phyloP scores from a whole-genome alignment of 495 filamentous ascomycete genomes.

The Penicillium verhagenii region DNA sequence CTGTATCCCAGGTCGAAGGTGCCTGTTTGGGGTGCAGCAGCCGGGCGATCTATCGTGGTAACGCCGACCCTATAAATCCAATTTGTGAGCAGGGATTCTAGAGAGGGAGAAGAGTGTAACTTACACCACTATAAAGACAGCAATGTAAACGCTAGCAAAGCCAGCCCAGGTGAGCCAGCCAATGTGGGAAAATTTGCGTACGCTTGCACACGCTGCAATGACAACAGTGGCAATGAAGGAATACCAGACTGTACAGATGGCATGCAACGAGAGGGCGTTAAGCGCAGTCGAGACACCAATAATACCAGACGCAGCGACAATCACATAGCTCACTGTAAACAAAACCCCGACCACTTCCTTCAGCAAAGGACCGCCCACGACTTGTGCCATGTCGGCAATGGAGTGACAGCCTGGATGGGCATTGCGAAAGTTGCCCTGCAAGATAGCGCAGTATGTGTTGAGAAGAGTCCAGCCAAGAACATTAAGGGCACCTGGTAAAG shows the following conservation, averaged over 20 bases:
- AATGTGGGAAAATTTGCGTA: conserved; percentile 42
- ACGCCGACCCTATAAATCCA: conserved; percentile 37
- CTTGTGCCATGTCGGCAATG: conserved; percentile 66
- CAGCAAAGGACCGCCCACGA: conserved; percentile 59
- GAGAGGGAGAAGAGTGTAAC: neutral
- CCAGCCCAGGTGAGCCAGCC: conserved; percentile 49
- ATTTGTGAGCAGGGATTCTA: conserved; percentile 3
- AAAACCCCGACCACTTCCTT: conserved; percentile 41
- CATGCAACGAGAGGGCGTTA: conserved; percentile 50
- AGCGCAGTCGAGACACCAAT: conserved; percentile 50
- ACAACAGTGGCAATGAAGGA: conserved; percentile 55
- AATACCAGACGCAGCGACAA: conserved; percentile 48
- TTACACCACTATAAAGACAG: conserved; percentile 52
- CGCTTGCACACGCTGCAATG: conserved; percentile 52
- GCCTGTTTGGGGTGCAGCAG: conserved; percentile 34
- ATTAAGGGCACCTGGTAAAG: conserved; percentile 56
- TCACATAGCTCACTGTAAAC: conserved; percentile 48
- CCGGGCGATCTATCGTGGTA: conserved; percentile 39
- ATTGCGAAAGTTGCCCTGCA: conserved; percentile 41
- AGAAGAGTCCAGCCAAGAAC: conserved; percentile 59
- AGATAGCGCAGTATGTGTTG: conserved; percentile 51
- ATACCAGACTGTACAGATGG: conserved; percentile 48
- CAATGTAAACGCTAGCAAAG: conserved; percentile 43
- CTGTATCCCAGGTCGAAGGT: conserved; percentile 48
- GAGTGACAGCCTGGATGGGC: conserved; percentile 40